These are phyloP conservation scores for Fusarium sp. DNA, from an alignment of 2,329 filamentous ascomycete genomes.

Conservation along the genomic window DNA sequence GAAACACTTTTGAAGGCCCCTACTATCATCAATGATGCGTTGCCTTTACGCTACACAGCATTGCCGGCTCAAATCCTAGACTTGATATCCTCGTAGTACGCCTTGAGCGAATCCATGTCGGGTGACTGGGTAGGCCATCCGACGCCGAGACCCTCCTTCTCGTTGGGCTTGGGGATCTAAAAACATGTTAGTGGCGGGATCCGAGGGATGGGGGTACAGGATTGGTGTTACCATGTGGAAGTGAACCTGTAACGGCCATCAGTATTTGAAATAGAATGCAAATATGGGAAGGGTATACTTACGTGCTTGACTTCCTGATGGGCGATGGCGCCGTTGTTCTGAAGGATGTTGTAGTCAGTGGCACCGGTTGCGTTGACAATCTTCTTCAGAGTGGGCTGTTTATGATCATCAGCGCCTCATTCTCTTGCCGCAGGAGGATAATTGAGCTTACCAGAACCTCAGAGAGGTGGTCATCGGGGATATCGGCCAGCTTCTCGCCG, in stretches of 20 bases:
- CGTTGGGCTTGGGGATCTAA: constrained; percentile 93
- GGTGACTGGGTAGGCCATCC: constrained; percentile 80
- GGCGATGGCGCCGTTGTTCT: constrained; percentile 93
- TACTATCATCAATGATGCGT: not conserved
- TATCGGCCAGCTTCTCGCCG: constrained; percentile 89
- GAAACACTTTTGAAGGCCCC: constrained; percentile 12
- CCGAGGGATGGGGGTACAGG: not conserved
- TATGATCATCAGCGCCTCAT: constrained; percentile 1
- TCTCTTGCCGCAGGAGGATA: not conserved
- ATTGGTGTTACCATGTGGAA: constrained; percentile 80
- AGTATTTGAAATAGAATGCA: not conserved
- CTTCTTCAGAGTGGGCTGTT: constrained; percentile 75
- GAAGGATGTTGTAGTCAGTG: constrained; percentile 89
- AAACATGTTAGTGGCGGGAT: constrained; percentile 4
- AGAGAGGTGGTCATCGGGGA: constrained; percentile 85
- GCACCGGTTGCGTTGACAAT: constrained; percentile 81
- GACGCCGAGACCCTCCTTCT: constrained; percentile 81
- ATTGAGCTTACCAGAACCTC: constrained; percentile 78
- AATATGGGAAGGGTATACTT: constrained; percentile 48
- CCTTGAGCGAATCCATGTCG: constrained; percentile 87
- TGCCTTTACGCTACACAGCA: not conserved
- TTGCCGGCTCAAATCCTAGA: constrained; percentile 76
- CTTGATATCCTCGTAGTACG: constrained; percentile 85
- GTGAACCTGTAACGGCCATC: constrained; percentile 71
- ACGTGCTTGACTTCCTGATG: constrained; percentile 96